Conservation (phyloP, 78 protist genomes). For the Dictyostelium brefeldianum region DNA sequence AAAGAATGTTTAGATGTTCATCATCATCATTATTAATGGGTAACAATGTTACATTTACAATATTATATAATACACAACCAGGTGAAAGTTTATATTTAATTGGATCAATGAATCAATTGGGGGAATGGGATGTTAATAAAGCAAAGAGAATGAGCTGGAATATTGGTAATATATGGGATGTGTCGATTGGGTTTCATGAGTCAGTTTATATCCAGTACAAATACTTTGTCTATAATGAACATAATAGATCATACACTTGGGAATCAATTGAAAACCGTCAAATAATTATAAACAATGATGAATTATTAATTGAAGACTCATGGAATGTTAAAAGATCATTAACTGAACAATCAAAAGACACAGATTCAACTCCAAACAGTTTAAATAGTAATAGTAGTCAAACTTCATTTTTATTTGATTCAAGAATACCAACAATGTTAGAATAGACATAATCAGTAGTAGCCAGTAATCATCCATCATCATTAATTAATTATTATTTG, state of each 20-base stretch:
- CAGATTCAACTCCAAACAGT: not conserved
- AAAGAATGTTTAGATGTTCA: conserved; percentile 35
- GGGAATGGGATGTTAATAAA: conserved; percentile 20
- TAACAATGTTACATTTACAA: conserved; percentile 57
- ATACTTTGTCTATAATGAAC: conserved; percentile 58
- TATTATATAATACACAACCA: conserved; percentile 39
- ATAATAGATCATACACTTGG: conserved; percentile 10
- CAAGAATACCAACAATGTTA: conserved; percentile 21
- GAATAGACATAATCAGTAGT: too few species aligned
- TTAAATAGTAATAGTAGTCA: not conserved
- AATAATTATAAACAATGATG: conserved; percentile 7
- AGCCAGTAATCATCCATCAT: too few species aligned
- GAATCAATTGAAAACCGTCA: conserved; percentile 43
- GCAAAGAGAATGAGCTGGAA: conserved; percentile 77
- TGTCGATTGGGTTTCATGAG: conserved; percentile 54
- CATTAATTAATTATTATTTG: too few species aligned
- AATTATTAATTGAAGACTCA: conserved; percentile 4
- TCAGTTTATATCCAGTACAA: conserved; percentile 32
- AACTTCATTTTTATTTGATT: not conserved
- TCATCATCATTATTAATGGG: conserved; percentile 39
- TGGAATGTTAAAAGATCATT: conserved; percentile 13
- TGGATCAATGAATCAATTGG: conserved; percentile 39
- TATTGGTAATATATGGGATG: conserved; percentile 59
- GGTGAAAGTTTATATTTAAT: conserved; percentile 43
- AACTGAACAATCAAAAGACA: not conserved